Base-by-base conservation (phyloP, 441 rosid species). In the Gossypium schwendimanii region DNA sequence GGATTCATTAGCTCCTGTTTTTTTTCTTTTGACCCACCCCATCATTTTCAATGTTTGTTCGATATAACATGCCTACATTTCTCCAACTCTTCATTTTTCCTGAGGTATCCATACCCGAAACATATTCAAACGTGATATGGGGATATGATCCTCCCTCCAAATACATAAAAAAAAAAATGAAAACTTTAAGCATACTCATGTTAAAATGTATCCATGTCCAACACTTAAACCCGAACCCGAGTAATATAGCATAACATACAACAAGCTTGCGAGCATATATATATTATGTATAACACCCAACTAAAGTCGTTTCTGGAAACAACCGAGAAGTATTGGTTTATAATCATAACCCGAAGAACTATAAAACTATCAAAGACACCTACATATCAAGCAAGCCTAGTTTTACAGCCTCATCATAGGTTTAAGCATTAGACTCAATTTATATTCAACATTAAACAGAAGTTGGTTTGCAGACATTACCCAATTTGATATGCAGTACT, bases 401-500 rank as follows among this genome's bases (percentile, higher is more conserved):
- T 44, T 24, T 63, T 18, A 45, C 26, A 54, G 53, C 24, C 39
- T 70, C 33, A 54, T 44, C 31, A 14, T n/a, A 72, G 17, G 39
- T 54, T 66, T 59, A 36, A 6, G 41, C 10, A 21, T 23, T 21
- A 44, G 8, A 12, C 39, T 23, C 52, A 1, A 21, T 10, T 65
- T 14, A 21, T n/a, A 24, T 45, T 23, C 70, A 65, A 47, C 24
- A 24, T 45, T 64, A 41, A 64, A 7, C 47, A 15, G 45, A 65
- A 45, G 28, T 45, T 21, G 55, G 20, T 14, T 12, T 23, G 39
- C 54, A 14, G 6, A 54, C 31, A 79, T 78, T 81, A 94, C 99
- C 98, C 92, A 77, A 87, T 88, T 79, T 94, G 98, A 79, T 91
- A 92, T 5, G 90, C 94, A 72, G 94, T 85, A 73, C 83, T 86